Base-by-base conservation (phyloP, 306 rosid genomes). In the Mimosa bimucronata region DNA sequence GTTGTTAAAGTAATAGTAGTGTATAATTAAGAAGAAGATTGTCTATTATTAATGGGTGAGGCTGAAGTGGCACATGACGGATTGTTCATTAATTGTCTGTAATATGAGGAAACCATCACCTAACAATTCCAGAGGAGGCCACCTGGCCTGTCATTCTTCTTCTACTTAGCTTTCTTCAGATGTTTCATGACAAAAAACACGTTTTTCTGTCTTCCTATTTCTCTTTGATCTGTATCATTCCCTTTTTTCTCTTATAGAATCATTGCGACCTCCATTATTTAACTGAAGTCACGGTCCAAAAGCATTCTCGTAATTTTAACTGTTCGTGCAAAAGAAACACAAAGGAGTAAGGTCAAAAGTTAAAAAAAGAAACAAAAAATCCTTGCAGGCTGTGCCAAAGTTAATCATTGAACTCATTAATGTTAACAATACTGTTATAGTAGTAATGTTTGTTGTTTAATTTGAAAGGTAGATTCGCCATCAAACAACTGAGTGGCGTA, bases 201-300 rank as follows among this genome's bases (percentile, higher is more conserved):
- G 85, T 53, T 68, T 8, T 57, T 71, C 34, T 30, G 52, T 80
- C 70, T 58, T 57, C 74, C 52, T 70, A 38, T 61, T 23, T 76
- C 74, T 68, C 34, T 18, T 70, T 71, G 55, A 55, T 64, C 21
- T 7, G 10, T 23, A 9, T 57, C 64, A 57, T n/a, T 71, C 11
- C 15, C 37, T 25, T 72, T 57, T 77, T 48, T 10, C n/a, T 12
- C 60, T 26, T 64, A 26, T 79, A 16, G 77, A 74, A 83, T 67
- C 73, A 79, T 77, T 77, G 80, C 79, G 44, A 28, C 12, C 87
- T 90, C 87, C 34, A 81, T 87, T 68, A 86, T 90, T 88, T 89
- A 83, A 84, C 73, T 77, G n/a, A 79, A 16, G 84, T 75, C 82
- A 82, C 57, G 71, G 83, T 74, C 85, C 77, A 73, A 68, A 68